phyloP scores from a whole-genome alignment of 257 asterid species.

The Salvia splendens region DNA sequence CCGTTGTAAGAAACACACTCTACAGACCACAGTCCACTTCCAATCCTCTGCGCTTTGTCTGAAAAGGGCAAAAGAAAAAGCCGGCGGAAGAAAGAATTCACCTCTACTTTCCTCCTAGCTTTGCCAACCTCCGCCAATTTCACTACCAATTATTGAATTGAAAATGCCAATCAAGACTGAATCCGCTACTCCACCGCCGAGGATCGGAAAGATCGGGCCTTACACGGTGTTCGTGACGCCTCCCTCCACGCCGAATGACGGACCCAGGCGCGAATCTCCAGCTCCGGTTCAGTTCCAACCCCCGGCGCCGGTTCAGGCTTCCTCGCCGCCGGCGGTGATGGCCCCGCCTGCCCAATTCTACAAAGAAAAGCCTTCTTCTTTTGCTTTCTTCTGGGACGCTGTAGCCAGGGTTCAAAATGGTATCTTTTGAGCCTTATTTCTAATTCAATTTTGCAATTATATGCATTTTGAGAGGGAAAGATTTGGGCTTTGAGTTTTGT shows the following conservation, averaged over 20 bases:
- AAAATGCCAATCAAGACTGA: slow-evolving; percentile 44
- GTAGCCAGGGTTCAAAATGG: slow-evolving; percentile 86
- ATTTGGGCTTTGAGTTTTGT: not conserved
- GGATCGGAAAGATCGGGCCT: slow-evolving; percentile 99
- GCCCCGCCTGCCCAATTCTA: slow-evolving; percentile 86
- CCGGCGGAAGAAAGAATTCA: slow-evolving; percentile 13
- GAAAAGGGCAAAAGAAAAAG: slow-evolving; percentile 16
- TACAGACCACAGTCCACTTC: slow-evolving; percentile 7
- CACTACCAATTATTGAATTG: not conserved
- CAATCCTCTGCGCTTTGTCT: slow-evolving; percentile 27
- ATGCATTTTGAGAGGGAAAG: not conserved
- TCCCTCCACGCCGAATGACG: slow-evolving; percentile 62
- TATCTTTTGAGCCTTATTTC: slow-evolving; percentile 30
- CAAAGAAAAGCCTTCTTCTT: slow-evolving; percentile 50
- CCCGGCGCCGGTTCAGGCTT: slow-evolving; percentile 47
- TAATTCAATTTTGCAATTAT: not conserved
- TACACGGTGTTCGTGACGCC: slow-evolving; percentile 97
- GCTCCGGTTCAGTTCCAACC: slow-evolving; percentile 38
- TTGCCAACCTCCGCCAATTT: not conserved
- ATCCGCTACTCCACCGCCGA: slow-evolving; percentile 63
- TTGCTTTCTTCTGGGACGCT: slow-evolving; percentile 81
- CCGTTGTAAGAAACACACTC: not conserved
- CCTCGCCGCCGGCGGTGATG: slow-evolving; percentile 71
- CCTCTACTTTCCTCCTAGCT: not conserved
- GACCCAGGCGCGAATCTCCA: slow-evolving; percentile 48